Percentiles rank a stretch among this genome's conserved stretches.
These are phyloP conservation scores for Fagopyrum tataricum DNA, from an alignment of 148 eudicot genomes.

Conservation along the genomic window DNA sequence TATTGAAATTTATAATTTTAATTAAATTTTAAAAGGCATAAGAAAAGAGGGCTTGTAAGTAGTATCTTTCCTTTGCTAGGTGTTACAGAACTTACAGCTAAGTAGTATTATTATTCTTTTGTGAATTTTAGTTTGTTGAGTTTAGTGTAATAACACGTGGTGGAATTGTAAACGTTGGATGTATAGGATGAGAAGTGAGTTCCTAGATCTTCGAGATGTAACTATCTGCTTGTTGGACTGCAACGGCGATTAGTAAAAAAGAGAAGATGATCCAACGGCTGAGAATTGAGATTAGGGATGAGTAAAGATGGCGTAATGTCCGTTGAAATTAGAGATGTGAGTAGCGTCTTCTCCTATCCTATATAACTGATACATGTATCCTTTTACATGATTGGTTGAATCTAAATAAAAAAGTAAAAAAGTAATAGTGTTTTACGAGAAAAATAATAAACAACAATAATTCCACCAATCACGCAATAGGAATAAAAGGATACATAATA, in stretches of 20 bases:
- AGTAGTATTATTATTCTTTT: not conserved
- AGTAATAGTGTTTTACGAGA: too few relatives aligned
- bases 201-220: not conserved
- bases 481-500: too few relatives aligned
- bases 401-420: too few relatives aligned
- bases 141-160: not conserved
- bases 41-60: too few relatives aligned
- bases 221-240: not conserved
- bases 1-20: too few relatives aligned
- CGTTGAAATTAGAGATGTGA: not conserved
- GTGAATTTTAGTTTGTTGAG: not conserved
- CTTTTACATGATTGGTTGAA: too few relatives aligned
- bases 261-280: conserved; percentile 1
- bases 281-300: not conserved
- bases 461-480: too few relatives aligned
- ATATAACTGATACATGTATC: too few relatives aligned
- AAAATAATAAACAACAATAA: too few relatives aligned
- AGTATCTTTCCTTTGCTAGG: conserved; percentile 7
- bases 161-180: not conserved
- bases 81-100: not conserved
- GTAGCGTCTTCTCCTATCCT: too few relatives aligned
- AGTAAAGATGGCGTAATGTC: not conserved
- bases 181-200: conserved; percentile 3
- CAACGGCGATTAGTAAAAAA: not conserved
- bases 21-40: too few relatives aligned